A percentile compares a stretch with the other conserved stretches of the same genome.
Evolutionary conservation across 768 basidiomycete genomes (phyloP).

Genomic region (Russula sp.): DNA sequence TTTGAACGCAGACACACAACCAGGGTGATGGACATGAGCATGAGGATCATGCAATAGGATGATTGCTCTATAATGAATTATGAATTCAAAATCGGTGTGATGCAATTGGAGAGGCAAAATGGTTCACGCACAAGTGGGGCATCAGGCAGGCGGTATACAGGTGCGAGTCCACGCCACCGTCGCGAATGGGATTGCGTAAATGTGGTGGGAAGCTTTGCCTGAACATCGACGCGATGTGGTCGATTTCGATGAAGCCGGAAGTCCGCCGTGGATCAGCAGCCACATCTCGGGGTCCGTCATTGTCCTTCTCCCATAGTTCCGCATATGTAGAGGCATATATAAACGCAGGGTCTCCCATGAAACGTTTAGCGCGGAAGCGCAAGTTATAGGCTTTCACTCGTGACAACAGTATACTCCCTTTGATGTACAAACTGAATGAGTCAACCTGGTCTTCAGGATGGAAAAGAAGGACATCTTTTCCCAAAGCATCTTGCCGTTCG

Average conservation of each 20-base stretch:
- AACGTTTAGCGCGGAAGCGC: constrained; percentile 54
- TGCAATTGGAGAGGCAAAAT: constrained; percentile 31
- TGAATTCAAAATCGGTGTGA: neutral
- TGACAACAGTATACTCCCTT: constrained; percentile 58
- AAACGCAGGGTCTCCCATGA: constrained; percentile 48
- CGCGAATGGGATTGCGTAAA: constrained; percentile 30
- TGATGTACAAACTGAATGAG: constrained; percentile 65
- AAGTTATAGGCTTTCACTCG: constrained; percentile 57
- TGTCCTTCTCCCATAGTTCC: constrained; percentile 15
- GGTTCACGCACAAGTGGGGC: constrained; percentile 27
- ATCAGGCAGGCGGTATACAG: constrained; percentile 23
- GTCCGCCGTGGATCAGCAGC: constrained; percentile 28
- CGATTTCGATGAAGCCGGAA: constrained; percentile 27
- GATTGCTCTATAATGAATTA: constrained; percentile 39
- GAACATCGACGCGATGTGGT: constrained; percentile 26
- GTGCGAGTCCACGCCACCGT: constrained; percentile 36
- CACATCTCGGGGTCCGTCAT: constrained; percentile 1
- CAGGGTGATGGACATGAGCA: constrained; percentile 47
- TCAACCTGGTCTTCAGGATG: constrained; percentile 60
- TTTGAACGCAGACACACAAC: constrained; percentile 62
- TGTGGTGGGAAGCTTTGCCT: constrained; percentile 25
- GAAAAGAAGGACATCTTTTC: constrained; percentile 47
- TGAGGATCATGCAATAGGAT: constrained; percentile 75
- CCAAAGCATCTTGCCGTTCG: constrained; percentile 63
- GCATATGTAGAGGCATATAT: constrained; percentile 26